Evolutionary conservation across 1,284 basidiomycete species (phyloP), one percentile per base, ranked within the genome.

Genomic region (Lentinula novae-zelandiae): DNA sequence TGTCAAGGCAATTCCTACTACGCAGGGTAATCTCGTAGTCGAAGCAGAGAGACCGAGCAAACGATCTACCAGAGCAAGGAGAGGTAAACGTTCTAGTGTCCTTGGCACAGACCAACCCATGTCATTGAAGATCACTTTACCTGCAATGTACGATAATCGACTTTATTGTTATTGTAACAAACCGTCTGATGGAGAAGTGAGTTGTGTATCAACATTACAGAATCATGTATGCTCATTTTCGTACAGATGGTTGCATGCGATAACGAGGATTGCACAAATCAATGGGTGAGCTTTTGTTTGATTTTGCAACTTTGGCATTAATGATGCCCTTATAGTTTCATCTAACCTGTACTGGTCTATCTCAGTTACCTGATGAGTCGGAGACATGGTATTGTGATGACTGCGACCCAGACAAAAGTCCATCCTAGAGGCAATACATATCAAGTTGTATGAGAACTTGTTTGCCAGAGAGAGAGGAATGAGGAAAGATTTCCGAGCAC

Each of bases 191-290:
- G 61, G 61, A 13, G 46, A 62, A 36, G 61, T 58, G 50, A 31
- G 27, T 42, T 7, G 8, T 36, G 5, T 17, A 31, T 27, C 15
- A 20, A 10, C 5, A 22, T 5, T 56, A 6, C n/a, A 51, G 13
- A 22, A 59, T 64, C 39, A 20, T 64, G 49, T 57, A 54, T 3
- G 36, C 57, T 20, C 63, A 58, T 40, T 10, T 17, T 54, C 53
- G 13, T 33, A 20, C 65, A 93, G 90, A 94, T 95, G 93, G 86
- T 95, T 63, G 92, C 77, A 2, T 95, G 92, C 68, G 93, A 95
- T 70, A 82, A 82, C 64, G 72, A 75, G 40, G 75, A 78, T 36
- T 95, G 92, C 69, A 75, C 81, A 65, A 74, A 78, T 42, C 90
- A 93, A 83, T 95, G 92, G 92, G 90, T 87, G 67, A 68, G 84